These are phyloP conservation scores for Calocybe indica DNA, from an alignment of 768 basidiomycete species.

Conservation along the genomic window DNA sequence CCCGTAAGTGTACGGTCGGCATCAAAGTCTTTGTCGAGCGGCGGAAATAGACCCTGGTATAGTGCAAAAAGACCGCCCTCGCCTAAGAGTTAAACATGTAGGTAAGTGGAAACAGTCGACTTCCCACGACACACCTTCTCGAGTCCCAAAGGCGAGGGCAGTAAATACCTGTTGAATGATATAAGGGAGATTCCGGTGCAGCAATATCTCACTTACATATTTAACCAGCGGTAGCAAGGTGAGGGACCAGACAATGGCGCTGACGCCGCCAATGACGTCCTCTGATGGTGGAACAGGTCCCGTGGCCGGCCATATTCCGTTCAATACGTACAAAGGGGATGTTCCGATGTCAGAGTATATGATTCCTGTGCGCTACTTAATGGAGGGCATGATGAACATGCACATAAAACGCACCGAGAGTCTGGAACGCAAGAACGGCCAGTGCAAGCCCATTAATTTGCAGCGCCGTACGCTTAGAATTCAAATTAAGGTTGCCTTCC, in stretches of 20 bases:
- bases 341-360: conserved; percentile 51
- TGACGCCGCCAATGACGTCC: conserved; percentile 59
- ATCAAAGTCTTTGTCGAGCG: conserved; percentile 34
- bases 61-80: conserved; percentile 68
- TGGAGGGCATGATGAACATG: not conserved
- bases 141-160: conserved; percentile 40
- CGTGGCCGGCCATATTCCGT: conserved; percentile 52
- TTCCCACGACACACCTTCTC: conserved; percentile 33
- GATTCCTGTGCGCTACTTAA: conserved; percentile 25
- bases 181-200: not conserved
- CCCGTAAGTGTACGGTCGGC: conserved; percentile 50
- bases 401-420: conserved; percentile 17
- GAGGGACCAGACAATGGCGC: conserved; percentile 62
- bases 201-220: conserved; percentile 38
- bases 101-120: not conserved
- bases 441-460: conserved; percentile 23
- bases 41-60: conserved; percentile 53
- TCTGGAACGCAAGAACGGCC: conserved; percentile 26
- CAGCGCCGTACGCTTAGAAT: conserved; percentile 13
- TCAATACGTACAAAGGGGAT: conserved; percentile 57
- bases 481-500: too few relatives aligned
- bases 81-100: conserved; percentile 23
- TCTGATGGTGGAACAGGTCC: conserved; percentile 45
- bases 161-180: conserved; percentile 28
- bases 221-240: conserved; percentile 55